Percentiles rank a stretch among this genome's conserved stretches.
These are phyloP conservation scores for Ophiocytium majus DNA, from an alignment of 352 stramenopile genomes.

Conservation along the genomic window DNA sequence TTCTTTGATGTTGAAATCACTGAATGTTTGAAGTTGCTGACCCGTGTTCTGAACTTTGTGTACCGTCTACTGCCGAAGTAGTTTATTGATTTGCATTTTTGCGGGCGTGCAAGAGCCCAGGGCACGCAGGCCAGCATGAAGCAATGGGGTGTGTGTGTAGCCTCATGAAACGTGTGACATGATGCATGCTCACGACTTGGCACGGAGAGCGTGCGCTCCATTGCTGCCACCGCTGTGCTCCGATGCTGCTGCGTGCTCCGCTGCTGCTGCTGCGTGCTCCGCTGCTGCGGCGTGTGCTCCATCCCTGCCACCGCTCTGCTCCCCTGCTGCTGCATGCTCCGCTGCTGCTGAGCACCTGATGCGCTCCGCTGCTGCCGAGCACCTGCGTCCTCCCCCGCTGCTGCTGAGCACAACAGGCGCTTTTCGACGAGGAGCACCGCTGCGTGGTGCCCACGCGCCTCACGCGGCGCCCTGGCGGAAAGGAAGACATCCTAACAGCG, in stretches of 20 bases:
- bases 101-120: too few species aligned
- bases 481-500: neutral
- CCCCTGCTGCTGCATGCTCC: neutral
- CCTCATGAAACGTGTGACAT: too few species aligned
- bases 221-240: neutral
- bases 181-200: too few species aligned
- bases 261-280: neutral
- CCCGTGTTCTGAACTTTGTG: too few species aligned
- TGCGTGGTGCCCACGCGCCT: neutral
- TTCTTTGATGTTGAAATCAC: too few species aligned
- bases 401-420: constrained; percentile 63
- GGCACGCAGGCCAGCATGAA: too few species aligned
- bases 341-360: neutral
- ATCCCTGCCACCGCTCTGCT: neutral
- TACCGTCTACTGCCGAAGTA: too few species aligned
- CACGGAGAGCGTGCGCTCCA: too few species aligned
- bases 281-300: neutral
- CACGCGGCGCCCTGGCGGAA: neutral
- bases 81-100: too few species aligned
- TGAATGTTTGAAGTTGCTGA: too few species aligned
- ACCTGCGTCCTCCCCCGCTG: neutral
- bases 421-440: constrained; percentile 17
- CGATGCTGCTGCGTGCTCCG: neutral
- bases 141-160: too few species aligned
- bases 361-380: neutral